Evolutionary conservation across 2,329 filamentous ascomycete species (phyloP), one percentile per base, ranked within the genome.

Genomic region (Rhynchosporium graminicola): DNA sequence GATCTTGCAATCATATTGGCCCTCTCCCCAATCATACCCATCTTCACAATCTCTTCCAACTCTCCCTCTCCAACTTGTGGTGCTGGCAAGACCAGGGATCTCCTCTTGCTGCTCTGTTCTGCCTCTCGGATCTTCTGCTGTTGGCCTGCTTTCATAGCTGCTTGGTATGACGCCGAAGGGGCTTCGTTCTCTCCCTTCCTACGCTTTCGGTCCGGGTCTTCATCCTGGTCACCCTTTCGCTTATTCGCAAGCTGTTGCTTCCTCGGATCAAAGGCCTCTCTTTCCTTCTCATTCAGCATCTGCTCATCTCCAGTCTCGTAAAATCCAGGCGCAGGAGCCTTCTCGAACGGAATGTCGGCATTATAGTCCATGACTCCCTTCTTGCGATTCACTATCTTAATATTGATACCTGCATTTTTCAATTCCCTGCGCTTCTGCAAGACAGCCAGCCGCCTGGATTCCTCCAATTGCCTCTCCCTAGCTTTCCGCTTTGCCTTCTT

Each of bases 361-460:
- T 99, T 99, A 80, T 99, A 99, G 77, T 99, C 95, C 92, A 99
- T 99, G 79, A 98, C 89, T 0, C 95, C 95, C 80, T 92, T 88
- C 80, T 98, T 98, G 64, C 90, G 87, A 13, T 90, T 95, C 2
- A 87, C 87, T 62, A 98, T 88, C 78, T 98, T 99, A 80, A 98
- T 92, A 76, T 99, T 99, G 78, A 99, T 98, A 54, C 95, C 95
- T 1, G 95, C 92, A 74, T 93, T 96, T 80, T 99, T 99, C 68
- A 99, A 85, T 78, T 99, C 95, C 70, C 95, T 87, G 45, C 95
- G 87, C 80, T 99, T 99, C 79, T 98, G 95, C 66, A 99, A 79
- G 43, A 94, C 86, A 1, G 95, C 95, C 65, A 99, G 78, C 60
- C 95, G 86, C 63, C 94, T 87, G 13, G 93, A 97, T 79, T 98